Percentiles rank a stretch among this genome's conserved stretches.
Conservation (phyloP, 192 early-diverging fungal genomes). For the Rhizoclosmatium globosum region DNA sequence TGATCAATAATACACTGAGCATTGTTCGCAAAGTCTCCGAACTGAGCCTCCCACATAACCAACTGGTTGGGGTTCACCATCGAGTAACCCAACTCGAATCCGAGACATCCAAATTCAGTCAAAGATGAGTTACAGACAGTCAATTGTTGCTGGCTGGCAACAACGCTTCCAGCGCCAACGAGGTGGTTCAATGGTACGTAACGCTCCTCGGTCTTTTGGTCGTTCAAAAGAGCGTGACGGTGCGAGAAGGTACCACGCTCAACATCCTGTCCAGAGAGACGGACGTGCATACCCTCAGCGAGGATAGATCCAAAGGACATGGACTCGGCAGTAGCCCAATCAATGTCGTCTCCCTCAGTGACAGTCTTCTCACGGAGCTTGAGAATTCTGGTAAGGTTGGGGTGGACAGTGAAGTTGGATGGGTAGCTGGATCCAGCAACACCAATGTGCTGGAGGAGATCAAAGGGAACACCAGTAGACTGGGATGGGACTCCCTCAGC, state of each 20-base stretch:
- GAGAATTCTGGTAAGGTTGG: constrained; percentile 86
- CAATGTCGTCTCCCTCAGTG: constrained; percentile 81
- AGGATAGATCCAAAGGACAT: constrained; percentile 93
- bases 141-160: constrained; percentile 78
- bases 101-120: constrained; percentile 94
- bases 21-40: constrained; percentile 98
- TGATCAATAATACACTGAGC: constrained; percentile 99
- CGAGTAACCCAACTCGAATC: constrained; percentile 98
- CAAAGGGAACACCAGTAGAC: constrained; percentile 74
- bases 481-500: constrained; percentile 74
- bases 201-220: constrained; percentile 86
- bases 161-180: constrained; percentile 65
- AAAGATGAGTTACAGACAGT: constrained; percentile 95
- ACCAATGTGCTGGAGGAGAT: constrained; percentile 84
- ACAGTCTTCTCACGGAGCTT: constrained; percentile 85
- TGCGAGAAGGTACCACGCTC: constrained; percentile 99
- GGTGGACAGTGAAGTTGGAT: constrained; percentile 83
- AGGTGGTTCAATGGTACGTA: constrained; percentile 90
- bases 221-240: constrained; percentile 95
- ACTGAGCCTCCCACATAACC: constrained; percentile 98
- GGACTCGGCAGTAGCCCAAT: constrained; percentile 95
- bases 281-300: constrained; percentile 72
- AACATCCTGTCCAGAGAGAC: constrained; percentile 95
- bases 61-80: constrained; percentile 93
- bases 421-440: constrained; percentile 83